phyloP scores from a whole-genome alignment of 306 rosid species.

The Prunus dulcis region DNA sequence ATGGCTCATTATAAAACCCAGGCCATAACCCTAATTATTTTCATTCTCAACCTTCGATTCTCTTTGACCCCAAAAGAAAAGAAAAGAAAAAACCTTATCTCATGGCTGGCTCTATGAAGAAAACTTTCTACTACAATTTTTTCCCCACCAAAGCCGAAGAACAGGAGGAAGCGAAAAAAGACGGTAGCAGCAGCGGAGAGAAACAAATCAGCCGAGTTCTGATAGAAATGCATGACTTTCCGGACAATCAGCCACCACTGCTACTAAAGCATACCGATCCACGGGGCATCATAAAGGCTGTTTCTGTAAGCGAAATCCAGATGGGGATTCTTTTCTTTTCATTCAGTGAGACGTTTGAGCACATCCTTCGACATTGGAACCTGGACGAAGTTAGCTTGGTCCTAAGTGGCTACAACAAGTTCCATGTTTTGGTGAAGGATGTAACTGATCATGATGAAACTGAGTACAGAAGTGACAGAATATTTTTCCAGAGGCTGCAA shows the following conservation, averaged over 20 bases:
- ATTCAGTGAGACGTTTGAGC: not conserved
- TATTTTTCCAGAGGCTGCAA: not conserved
- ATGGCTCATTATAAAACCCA: not conserved
- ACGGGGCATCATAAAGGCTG: not conserved
- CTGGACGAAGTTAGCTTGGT: not conserved
- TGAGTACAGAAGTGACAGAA: not conserved
- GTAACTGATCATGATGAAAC: not conserved
- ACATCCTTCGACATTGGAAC: constrained; percentile 2
- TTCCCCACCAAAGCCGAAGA: constrained; percentile 10
- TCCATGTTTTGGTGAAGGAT: not conserved
- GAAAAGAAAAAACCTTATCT: not conserved
- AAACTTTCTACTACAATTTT: constrained; percentile 10
- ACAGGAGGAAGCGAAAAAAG: not conserved
- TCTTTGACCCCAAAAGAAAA: not conserved
- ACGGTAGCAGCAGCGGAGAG: too few relatives aligned
- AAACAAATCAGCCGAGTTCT: not conserved
- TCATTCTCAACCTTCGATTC: not conserved
- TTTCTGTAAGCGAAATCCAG: not conserved
- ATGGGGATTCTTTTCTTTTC: not conserved
- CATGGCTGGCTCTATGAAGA: not conserved
- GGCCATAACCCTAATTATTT: not conserved
- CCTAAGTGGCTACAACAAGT: not conserved
- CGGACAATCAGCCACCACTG: not conserved
- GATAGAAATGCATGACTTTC: not conserved
- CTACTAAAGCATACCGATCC: not conserved